Percentiles rank a stretch among this genome's conserved stretches.
These are phyloP conservation scores for Raphanus sativus DNA, from an alignment of 345 rosid genomes.

Conservation along the genomic window DNA sequence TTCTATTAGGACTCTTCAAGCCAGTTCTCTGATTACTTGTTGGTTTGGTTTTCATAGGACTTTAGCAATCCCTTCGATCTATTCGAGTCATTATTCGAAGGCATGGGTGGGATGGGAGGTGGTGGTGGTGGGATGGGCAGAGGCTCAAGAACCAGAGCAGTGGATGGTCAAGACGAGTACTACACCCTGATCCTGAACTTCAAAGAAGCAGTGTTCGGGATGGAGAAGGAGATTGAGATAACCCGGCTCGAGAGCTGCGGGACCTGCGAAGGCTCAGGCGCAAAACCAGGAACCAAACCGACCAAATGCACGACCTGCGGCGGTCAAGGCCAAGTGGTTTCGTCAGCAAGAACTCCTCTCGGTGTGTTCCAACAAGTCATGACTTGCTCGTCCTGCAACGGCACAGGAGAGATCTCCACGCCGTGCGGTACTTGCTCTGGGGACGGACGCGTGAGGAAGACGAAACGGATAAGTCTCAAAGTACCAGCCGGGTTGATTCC, in stretches of 20 bases:
- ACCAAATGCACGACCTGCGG: slow-evolving; percentile 82
- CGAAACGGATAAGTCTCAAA: slow-evolving; percentile 88
- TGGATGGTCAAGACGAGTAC: slow-evolving; percentile 90
- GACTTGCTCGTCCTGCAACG: slow-evolving; percentile 81
- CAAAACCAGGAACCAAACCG: slow-evolving; percentile 81
- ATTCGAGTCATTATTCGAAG: slow-evolving; percentile 86
- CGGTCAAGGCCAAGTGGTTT: slow-evolving; percentile 94
- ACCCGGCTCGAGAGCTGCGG: slow-evolving; percentile 81
- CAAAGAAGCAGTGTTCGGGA: slow-evolving; percentile 94
- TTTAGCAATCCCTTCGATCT: slow-evolving; percentile 94
- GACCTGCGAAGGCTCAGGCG: slow-evolving; percentile 90
- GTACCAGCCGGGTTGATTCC: slow-evolving; percentile 94
- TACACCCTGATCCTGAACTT: slow-evolving; percentile 72
- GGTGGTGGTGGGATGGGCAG: slow-evolving; percentile 62
- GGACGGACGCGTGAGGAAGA: slow-evolving; percentile 87
- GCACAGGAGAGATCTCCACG: slow-evolving; percentile 72
- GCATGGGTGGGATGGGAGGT: slow-evolving; percentile 88
- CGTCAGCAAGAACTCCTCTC: slow-evolving; percentile 87
- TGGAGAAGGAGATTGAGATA: slow-evolving; percentile 92
- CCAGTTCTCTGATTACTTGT: slow-evolving; percentile 12
- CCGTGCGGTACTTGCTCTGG: slow-evolving; percentile 86
- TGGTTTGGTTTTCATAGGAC: slow-evolving; percentile 52
- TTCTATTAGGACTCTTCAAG: no score
- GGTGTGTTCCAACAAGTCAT: slow-evolving; percentile 98
- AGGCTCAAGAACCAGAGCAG: slow-evolving; percentile 74